phyloP scores from a whole-genome alignment of 2,329 filamentous ascomycete species.

The Daldinia eschscholtzii region DNA sequence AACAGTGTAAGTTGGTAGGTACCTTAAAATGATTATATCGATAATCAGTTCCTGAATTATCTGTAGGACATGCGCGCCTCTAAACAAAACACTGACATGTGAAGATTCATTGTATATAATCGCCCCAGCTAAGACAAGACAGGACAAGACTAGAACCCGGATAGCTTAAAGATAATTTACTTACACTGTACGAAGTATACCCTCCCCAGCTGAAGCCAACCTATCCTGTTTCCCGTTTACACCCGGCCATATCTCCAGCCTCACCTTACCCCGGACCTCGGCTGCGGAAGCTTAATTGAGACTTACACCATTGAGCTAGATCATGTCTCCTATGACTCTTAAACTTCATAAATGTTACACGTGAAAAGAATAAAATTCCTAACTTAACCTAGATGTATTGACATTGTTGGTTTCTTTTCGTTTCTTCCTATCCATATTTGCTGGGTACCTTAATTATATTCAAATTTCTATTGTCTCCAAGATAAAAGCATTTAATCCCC shows the following conservation, averaged over 20 bases:
- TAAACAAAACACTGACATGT: constrained; percentile 23
- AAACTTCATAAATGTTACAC: neutral
- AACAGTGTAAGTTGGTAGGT: neutral
- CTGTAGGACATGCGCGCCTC: neutral
- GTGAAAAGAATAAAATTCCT: neutral
- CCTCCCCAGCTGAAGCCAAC: constrained; percentile 2
- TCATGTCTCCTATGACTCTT: neutral
- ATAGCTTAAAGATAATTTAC: neutral
- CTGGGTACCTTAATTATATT: neutral
- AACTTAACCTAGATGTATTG: neutral
- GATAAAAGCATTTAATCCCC: neutral
- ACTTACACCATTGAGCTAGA: neutral
- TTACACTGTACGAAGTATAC: constrained; percentile 4
- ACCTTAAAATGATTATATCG: neutral
- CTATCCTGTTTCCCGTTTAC: constrained; percentile 18
- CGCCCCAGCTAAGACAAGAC: neutral
- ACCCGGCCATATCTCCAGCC: constrained; percentile 24
- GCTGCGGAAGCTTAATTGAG: constrained; percentile 20
- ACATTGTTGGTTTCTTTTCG: no score
- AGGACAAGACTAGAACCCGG: neutral
- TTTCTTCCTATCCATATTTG: neutral
- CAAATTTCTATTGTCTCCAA: neutral
- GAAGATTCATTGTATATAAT: constrained; percentile 28
- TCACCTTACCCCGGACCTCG: constrained; percentile 33
- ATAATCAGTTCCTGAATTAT: neutral